phyloP scores from a whole-genome alignment of 2,329 filamentous ascomycete genomes.

The Ophiosphaerella korrae region DNA sequence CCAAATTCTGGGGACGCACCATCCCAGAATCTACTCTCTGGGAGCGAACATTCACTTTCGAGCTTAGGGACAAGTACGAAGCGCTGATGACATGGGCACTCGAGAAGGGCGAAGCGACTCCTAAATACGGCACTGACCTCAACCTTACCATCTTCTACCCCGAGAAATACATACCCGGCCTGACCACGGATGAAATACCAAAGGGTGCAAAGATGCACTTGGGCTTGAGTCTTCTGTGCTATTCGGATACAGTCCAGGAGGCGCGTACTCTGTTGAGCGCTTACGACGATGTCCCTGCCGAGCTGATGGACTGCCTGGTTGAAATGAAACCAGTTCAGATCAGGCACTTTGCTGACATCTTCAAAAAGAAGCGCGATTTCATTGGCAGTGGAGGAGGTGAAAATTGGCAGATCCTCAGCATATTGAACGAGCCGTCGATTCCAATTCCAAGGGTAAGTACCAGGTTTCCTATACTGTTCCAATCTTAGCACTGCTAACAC shows the following conservation, averaged over 20 bases:
- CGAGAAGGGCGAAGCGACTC: neutral
- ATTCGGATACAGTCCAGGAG: neutral
- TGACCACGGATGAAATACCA: neutral
- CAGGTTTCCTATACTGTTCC: neutral
- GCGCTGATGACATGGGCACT: constrained; percentile 9
- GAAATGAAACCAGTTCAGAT: constrained; percentile 1
- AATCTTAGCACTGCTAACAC: neutral
- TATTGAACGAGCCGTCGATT: constrained; percentile 11
- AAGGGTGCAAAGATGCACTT: neutral
- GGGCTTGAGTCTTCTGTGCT: neutral
- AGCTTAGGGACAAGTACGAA: constrained; percentile 4
- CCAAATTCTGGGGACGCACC: constrained; percentile 17
- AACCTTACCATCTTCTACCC: neutral
- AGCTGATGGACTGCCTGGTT: neutral
- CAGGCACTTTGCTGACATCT: neutral
- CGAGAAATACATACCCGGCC: neutral
- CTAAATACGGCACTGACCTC: neutral
- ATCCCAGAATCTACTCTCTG: constrained; percentile 6
- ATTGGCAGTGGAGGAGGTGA: constrained; percentile 5
- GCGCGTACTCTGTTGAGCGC: neutral
- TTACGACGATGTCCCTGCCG: neutral
- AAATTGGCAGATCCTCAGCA: constrained; percentile 14
- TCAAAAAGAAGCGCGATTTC: constrained; percentile 4
- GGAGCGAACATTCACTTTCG: constrained; percentile 2
- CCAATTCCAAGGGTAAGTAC: neutral